phyloP scores from a whole-genome alignment of 176 grass and related monocot species.

The Ampelocalamus luodianensis region DNA sequence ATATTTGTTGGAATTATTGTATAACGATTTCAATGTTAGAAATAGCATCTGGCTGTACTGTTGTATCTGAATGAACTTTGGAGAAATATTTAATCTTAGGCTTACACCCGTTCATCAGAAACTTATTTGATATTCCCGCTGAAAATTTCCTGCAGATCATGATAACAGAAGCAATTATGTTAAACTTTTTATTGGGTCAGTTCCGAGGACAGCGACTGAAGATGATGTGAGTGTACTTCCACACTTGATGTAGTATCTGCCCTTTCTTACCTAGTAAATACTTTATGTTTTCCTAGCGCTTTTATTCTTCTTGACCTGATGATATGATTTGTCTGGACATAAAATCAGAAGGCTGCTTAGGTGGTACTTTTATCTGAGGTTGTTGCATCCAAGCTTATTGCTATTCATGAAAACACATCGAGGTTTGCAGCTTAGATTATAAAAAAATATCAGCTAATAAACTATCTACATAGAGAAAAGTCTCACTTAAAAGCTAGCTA shows the following conservation, averaged over 20 bases:
- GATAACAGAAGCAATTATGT: slow-evolving; percentile 67
- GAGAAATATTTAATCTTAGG: background rate
- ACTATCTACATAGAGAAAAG: slow-evolving; percentile 4
- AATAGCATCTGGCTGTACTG: slow-evolving; percentile 2
- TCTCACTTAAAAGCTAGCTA: background rate
- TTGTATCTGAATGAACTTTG: background rate
- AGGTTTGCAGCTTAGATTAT: background rate
- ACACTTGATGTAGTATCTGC: background rate
- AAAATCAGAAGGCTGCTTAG: background rate
- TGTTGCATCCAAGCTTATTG: slow-evolving; percentile 21
- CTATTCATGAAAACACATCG: background rate
- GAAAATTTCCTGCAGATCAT: slow-evolving; percentile 64
- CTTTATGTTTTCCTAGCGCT: slow-evolving; percentile 19
- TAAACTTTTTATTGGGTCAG: slow-evolving; percentile 97
- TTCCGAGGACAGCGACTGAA: slow-evolving; percentile 86
- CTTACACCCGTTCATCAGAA: background rate
- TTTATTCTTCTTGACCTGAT: slow-evolving; percentile 3
- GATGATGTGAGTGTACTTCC: slow-evolving; percentile 73
- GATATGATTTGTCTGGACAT: background rate
- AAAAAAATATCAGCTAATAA: slow-evolving; percentile 2
- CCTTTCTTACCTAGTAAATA: slow-evolving; percentile 20
- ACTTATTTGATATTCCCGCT: slow-evolving; percentile 34
- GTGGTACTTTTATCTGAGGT: slow-evolving; percentile 11
- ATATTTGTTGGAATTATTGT: background rate
- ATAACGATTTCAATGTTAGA: slow-evolving; percentile 17